Conservation (phyloP, 208 protist species). For the Trichomonas vaginalis region DNA sequence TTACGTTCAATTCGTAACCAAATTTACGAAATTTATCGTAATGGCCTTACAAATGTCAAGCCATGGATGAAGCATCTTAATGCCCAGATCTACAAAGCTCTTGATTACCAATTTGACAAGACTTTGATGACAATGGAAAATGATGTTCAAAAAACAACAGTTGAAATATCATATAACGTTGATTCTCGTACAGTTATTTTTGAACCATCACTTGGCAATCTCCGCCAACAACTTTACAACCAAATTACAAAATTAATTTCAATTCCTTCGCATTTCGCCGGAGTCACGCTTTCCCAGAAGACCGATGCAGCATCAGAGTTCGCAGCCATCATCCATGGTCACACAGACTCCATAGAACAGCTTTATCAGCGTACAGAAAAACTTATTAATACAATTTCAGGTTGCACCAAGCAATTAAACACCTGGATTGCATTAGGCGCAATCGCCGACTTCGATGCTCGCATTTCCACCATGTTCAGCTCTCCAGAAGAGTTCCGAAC, state of each 20-base stretch:
- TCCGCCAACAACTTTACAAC: neutral
- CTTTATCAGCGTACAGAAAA: neutral
- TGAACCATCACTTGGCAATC: neutral
- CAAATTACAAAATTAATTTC: neutral
- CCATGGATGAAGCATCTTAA: neutral
- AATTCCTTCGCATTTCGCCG: neutral
- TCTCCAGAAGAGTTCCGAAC: neutral
- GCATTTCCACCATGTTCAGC: neutral
- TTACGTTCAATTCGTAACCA: neutral
- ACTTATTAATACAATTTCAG: neutral
- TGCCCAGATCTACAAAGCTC: neutral
- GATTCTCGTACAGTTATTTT: neutral
- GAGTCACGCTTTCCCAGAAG: neutral
- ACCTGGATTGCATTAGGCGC: neutral
- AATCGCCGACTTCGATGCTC: neutral
- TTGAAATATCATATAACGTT: neutral
- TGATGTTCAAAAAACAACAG: neutral
- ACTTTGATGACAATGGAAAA: neutral
- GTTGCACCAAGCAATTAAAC: neutral
- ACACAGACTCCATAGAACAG: neutral
- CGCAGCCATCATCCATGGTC: neutral
- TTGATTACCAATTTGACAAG: conserved; percentile 11
- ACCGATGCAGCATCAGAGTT: neutral
- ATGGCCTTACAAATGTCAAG: neutral
- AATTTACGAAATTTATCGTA: neutral